Conservation (phyloP, 345 rosid species). For the Pistacia vera region DNA sequence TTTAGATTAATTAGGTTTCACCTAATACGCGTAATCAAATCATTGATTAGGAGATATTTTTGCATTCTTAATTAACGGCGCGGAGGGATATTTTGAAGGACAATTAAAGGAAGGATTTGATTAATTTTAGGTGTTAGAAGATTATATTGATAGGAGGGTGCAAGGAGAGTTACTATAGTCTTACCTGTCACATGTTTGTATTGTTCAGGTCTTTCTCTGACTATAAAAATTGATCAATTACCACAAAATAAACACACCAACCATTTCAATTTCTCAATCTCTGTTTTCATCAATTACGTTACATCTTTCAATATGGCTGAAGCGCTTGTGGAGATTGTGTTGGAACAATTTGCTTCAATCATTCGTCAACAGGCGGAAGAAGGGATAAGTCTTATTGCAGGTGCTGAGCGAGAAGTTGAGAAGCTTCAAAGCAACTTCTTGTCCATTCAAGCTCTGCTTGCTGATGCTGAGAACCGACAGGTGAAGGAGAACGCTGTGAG, state of each 20-base stretch:
- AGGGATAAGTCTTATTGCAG: not conserved
- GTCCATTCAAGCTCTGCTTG: not conserved
- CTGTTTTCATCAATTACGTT: not conserved
- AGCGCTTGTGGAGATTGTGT: not conserved
- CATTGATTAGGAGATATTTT: too few relatives aligned
- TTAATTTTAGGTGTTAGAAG: too few relatives aligned
- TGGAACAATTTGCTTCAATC: not conserved
- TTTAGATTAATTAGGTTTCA: too few relatives aligned
- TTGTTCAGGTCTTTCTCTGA: too few relatives aligned
- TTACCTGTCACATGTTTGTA: too few relatives aligned
- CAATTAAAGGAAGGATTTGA: too few relatives aligned
- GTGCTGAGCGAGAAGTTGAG: not conserved
- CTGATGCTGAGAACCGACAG: slow-evolving; percentile 6
- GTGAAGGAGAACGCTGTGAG: not conserved
- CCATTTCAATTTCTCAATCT: not conserved
- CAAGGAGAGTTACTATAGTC: too few relatives aligned
- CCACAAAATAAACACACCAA: not conserved
- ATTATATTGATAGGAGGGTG: too few relatives aligned
- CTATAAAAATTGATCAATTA: too few relatives aligned
- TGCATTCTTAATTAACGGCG: too few relatives aligned
- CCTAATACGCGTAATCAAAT: too few relatives aligned
- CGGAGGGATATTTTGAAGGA: too few relatives aligned
- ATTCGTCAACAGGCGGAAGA: not conserved
- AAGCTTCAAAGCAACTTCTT: not conserved
- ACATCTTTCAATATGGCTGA: not conserved